A percentile compares a stretch with the other conserved stretches of the same genome.
Conservation (phyloP, 768 basidiomycete genomes). For the Mycena epipterygia region DNA sequence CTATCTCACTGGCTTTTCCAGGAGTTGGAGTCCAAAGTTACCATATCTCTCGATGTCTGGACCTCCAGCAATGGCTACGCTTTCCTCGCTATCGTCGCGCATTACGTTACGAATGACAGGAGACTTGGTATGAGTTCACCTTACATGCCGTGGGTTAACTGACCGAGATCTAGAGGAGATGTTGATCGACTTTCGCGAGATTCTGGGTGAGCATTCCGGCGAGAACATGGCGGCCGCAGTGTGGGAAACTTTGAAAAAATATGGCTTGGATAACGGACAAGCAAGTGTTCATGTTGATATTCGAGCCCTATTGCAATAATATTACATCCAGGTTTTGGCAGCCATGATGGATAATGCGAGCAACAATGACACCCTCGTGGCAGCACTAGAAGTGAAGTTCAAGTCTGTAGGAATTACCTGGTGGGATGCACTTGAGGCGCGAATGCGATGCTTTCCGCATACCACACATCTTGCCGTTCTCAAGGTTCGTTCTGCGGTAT, state of each 20-base stretch:
- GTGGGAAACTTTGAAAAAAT: constrained; percentile 33
- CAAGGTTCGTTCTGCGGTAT: constrained; percentile 22
- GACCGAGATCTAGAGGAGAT: constrained; percentile 31
- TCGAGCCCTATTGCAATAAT: background rate
- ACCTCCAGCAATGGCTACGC: constrained; percentile 47
- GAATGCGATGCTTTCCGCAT: constrained; percentile 40
- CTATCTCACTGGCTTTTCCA: background rate
- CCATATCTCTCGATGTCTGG: constrained; percentile 47
- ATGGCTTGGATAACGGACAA: constrained; percentile 23
- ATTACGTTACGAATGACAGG: constrained; percentile 42
- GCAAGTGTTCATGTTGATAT: background rate
- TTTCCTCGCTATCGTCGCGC: constrained; percentile 46
- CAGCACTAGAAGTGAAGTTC: constrained; percentile 14
- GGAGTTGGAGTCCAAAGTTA: constrained; percentile 3
- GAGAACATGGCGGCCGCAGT: constrained; percentile 39
- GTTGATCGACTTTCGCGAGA: constrained; percentile 39
- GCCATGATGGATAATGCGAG: constrained; percentile 38
- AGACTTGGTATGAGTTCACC: constrained; percentile 33
- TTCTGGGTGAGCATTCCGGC: constrained; percentile 40
- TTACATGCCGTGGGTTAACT: constrained; percentile 1
- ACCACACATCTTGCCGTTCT: constrained; percentile 39
- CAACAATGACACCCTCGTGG: constrained; percentile 40
- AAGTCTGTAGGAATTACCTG: constrained; percentile 5
- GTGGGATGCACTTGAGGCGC: constrained; percentile 26
- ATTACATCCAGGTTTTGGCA: constrained; percentile 32